Conservation (phyloP, 148 eudicot genomes). For the Diospyros kaki region DNA sequence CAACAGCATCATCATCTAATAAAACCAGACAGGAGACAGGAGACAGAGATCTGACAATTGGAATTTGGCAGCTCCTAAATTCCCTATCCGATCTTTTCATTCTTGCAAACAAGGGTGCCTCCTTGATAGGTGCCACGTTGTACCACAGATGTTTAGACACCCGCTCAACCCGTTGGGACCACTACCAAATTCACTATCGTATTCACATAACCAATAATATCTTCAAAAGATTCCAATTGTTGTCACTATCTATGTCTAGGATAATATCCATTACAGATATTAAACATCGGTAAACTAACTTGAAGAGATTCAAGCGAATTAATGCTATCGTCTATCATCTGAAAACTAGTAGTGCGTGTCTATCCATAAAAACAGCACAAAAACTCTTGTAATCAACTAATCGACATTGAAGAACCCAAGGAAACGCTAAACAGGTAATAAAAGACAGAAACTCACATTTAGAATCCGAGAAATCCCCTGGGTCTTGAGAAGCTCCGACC, state of each 20-base stretch:
- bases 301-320: not conserved
- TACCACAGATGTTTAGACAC: not conserved
- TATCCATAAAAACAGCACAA: not conserved
- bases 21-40: not conserved
- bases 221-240: not conserved
- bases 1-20: not conserved
- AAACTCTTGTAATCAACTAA: not conserved
- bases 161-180: not conserved
- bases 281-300: not conserved
- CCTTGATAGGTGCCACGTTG: not conserved
- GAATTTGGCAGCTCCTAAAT: not conserved
- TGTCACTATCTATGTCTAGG: not conserved
- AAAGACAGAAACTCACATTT: slow-evolving; percentile 41
- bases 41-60: not conserved
- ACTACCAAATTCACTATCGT: not conserved
- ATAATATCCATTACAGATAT: not conserved
- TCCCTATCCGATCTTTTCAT: not conserved
- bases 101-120: not conserved
- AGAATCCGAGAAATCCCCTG: slow-evolving; percentile 80
- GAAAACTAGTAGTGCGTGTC: not conserved
- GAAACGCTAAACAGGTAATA: not conserved
- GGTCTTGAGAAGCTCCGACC: slow-evolving; percentile 81
- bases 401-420: not conserved
- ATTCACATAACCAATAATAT: not conserved
- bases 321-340: not conserved